Evolutionary conservation across 805 yeast genomes (phyloP).

Genomic region (Starmerella asiatica): DNA sequence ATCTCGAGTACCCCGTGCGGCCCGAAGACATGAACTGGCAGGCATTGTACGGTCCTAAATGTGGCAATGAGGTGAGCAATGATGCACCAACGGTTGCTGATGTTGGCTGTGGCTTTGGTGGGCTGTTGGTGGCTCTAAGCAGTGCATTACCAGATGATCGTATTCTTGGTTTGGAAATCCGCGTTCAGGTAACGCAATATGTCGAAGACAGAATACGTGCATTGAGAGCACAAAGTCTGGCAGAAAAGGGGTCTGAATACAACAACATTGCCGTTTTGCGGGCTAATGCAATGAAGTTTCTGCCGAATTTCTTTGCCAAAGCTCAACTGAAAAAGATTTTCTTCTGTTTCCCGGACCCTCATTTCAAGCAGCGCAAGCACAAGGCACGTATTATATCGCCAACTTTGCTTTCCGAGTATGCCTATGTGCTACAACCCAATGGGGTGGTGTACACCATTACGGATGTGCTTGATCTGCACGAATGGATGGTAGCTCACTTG

Average conservation of each 20-base stretch:
- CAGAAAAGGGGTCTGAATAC: constrained; percentile 32
- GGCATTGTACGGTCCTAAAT: constrained; percentile 46
- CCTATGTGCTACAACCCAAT: constrained; percentile 72
- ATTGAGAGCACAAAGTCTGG: constrained; percentile 45
- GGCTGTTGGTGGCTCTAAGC: constrained; percentile 66
- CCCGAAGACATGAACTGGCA: constrained; percentile 87
- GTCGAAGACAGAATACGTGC: constrained; percentile 93
- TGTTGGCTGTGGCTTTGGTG: constrained; percentile 97
- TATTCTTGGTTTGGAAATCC: constrained; percentile 90
- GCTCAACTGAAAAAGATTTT: constrained; percentile 81
- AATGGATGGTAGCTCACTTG: constrained; percentile 91
- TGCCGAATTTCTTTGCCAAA: constrained; percentile 82
- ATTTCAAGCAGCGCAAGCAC: constrained; percentile 92
- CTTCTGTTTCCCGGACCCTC: constrained; percentile 99
- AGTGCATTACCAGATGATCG: constrained; percentile 60
- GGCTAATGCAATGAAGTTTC: constrained; percentile 94
- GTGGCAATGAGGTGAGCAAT: constrained; percentile 29
- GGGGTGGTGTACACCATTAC: constrained; percentile 91
- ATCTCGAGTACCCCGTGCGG: constrained; percentile 67
- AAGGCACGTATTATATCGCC: constrained; percentile 91
- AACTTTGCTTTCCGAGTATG: constrained; percentile 81
- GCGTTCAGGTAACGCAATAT: constrained; percentile 94
- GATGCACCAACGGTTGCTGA: constrained; percentile 62
- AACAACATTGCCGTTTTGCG: constrained; percentile 82
- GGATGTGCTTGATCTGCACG: constrained; percentile 82